Evolutionary conservation across 768 basidiomycete genomes (phyloP), one percentile per base, ranked within the genome.

Genomic region (Collybia nuda): DNA sequence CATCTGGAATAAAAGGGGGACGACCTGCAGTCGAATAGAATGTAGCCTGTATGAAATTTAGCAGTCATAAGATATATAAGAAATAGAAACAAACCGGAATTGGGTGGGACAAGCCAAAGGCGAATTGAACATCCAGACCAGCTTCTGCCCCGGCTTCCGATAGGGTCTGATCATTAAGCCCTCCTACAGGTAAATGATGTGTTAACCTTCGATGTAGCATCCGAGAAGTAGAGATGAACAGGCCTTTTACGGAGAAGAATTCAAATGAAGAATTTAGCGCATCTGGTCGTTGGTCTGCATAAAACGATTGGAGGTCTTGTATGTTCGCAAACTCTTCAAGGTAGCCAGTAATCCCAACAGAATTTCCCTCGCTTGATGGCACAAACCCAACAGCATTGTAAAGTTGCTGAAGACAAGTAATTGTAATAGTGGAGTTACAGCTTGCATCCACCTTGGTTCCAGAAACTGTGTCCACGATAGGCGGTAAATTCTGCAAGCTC

Each of bases 81-180:
- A 17, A 29, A 17, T 2, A 22, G 24, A 7, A 5, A 43, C 52
- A 15, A 26, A 61, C 66, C 2, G 78, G 78, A 5, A 78, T 86
- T 1, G 86, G 86, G 59, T 76, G 77, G 4, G 83, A 72, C 22
- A 90, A 48, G 17, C 87, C 88, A 51, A 78, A 84, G 1, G 78
- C 84, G 62, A 82, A 85, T 58, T 88, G 85, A 3, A 78, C 76
- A 53, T 89, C 86, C 22, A 89, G 66, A 54, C 85, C 75, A 2
- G 86, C 88, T 62, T 91, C 89, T 3, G 50, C 58, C 1, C 86
- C 86, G 14, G 86, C 81, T 12, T 69, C 65, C 0, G 64, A 65
- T n/a, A 68, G 38, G 41, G 56, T 79, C 60, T 90, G 86, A 51
- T 76, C 73, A 58, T 90, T 86, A 51, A 67, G 35, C 2, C 85